These are phyloP conservation scores for Cyanidioschyzon merolae DNA, from an alignment of 23 red algal species.

Conservation along the genomic window DNA sequence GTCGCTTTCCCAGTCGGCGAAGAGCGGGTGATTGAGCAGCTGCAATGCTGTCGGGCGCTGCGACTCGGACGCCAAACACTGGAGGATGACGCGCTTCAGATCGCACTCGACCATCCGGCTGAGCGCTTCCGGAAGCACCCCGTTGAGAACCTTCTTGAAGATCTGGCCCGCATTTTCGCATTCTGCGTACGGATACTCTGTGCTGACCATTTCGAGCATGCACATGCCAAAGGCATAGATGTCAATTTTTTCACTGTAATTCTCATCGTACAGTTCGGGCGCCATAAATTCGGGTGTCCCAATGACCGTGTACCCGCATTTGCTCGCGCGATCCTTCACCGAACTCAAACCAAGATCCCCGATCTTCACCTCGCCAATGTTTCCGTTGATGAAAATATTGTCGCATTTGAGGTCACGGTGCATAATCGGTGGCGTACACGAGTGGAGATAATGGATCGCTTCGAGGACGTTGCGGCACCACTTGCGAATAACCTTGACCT, in stretches of 20 bases:
- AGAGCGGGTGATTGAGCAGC: conserved; percentile 60
- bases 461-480: conserved; percentile 94
- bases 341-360: conserved; percentile 88
- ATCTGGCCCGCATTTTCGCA: conserved; percentile 93
- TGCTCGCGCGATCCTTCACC: conserved; percentile 53
- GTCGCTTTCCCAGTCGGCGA: conserved; percentile 80
- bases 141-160: conserved; percentile 79
- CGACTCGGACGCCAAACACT: conserved; percentile 65
- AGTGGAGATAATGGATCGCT: conserved; percentile 87
- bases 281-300: conserved; percentile 99
- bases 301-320: conserved; percentile 58
- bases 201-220: conserved; percentile 90
- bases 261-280: conserved; percentile 94
- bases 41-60: conserved; percentile 60
- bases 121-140: conserved; percentile 60
- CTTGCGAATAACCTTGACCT: conserved; percentile 84
- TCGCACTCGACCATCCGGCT: conserved; percentile 44
- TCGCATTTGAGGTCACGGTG: conserved; percentile 98
- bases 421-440: conserved; percentile 79
- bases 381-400: conserved; percentile 98
- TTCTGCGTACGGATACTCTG: conserved; percentile 97
- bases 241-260: conserved; percentile 95
- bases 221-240: conserved; percentile 99
- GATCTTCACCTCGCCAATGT: conserved; percentile 91
- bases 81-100: conserved; percentile 71